Evolutionary conservation across 441 rosid genomes (phyloP), one percentile per base, ranked within the genome.

Genomic region (California macrophylla): DNA sequence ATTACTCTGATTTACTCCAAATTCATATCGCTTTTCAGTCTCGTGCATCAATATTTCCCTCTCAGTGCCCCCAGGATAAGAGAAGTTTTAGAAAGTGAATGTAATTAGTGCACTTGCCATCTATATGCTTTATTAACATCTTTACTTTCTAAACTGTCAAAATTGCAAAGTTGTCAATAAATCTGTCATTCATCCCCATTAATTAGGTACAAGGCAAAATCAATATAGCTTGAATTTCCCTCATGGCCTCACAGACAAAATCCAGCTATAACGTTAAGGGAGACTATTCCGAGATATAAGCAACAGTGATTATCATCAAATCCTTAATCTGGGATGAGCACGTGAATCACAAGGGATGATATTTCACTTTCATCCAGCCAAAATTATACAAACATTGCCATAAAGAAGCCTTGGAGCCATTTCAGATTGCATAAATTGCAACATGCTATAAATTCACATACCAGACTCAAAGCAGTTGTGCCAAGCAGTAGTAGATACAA

Each of bases 391-490:
- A 62, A 25, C 30, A 25, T 54, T 54, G 28, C 18, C 32, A 25
- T 26, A 4, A 24, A 62, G 36, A 62, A 15, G 20, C n/a, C 16
- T 26, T 25, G n/a, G 50, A 42, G 13, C 18, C 4, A 13, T 42
- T 47, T 47, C 20, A n/a, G 8, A 47, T 47, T 47, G 54, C 54
- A 47, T n/a, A n/a, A 47, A n/a, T 2, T 28, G 40, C 34, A 30
- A 63, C 34, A 16, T 63, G 66, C 10, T 18, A 58, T 23, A 12
- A 58, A 63, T n/a, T 42, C 54, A 73, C 83, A 32, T 90, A 93
- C 98, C 88, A 93, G 69, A 81, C 97, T 93, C 67, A 93, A 77
- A 71, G 97, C 98, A 47, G 97, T 93, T 71, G 98, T 93, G 45
- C 98, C 98, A 64, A 93, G 89, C 66, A 93, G 96, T 78, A 93